phyloP scores from a whole-genome alignment of 2,329 filamentous ascomycete species.

The Botrytis medusae region DNA sequence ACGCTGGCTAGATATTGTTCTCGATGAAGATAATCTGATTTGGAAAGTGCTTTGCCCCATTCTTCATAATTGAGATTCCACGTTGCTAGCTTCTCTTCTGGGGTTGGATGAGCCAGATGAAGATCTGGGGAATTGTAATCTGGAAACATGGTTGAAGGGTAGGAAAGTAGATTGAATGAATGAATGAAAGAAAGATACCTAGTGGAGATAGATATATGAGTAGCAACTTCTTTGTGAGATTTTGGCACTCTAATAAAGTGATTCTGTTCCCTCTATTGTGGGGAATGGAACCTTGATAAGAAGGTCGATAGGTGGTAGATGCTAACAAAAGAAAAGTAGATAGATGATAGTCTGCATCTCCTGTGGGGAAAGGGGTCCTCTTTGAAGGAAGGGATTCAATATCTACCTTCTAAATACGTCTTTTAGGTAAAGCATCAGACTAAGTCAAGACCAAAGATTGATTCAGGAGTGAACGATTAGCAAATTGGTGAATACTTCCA shows the following conservation, averaged over 20 bases:
- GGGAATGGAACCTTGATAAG: slow-evolving; percentile 9
- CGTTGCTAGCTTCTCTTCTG: slow-evolving; percentile 52
- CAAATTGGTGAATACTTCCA: slow-evolving; percentile 11
- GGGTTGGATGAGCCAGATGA: slow-evolving; percentile 56
- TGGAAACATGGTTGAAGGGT: slow-evolving; percentile 29
- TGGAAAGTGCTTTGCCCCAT: slow-evolving; percentile 59
- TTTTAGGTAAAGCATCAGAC: neutral
- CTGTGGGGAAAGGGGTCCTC: slow-evolving; percentile 2
- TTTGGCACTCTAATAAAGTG: slow-evolving; percentile 9
- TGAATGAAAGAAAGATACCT: neutral
- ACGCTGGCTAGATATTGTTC: slow-evolving; percentile 58
- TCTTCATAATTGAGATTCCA: slow-evolving; percentile 56
- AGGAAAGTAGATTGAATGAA: neutral
- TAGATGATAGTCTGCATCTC: neutral
- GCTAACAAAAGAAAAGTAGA: neutral
- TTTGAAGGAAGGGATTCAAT: slow-evolving; percentile 4
- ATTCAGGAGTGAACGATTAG: neutral
- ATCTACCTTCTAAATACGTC: slow-evolving; percentile 1
- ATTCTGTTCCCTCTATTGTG: neutral
- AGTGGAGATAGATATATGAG: slow-evolving; percentile 14
- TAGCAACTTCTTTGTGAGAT: slow-evolving; percentile 11
- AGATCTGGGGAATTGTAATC: slow-evolving; percentile 41
- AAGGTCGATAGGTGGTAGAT: neutral
- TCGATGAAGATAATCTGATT: slow-evolving; percentile 57
- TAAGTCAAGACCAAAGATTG: neutral